Evolutionary conservation across 768 basidiomycete genomes (phyloP).

Genomic region (Phaeotremella fagi): DNA sequence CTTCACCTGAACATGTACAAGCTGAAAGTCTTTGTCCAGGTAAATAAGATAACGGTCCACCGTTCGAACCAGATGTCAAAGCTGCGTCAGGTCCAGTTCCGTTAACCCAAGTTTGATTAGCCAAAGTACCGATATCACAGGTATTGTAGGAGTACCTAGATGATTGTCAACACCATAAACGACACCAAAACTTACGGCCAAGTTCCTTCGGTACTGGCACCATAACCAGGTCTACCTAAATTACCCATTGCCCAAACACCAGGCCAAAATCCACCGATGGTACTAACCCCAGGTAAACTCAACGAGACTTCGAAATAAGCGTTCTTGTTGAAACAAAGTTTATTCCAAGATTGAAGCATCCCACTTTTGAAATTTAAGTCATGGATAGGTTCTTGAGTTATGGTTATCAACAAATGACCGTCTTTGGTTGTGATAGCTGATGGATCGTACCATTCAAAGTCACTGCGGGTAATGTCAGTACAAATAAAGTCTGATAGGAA

Average conservation of each 20-base stretch:
- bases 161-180: conserved; percentile 49
- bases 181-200: conserved; percentile 36
- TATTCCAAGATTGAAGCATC: conserved; percentile 58
- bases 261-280: conserved; percentile 51
- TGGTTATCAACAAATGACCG: conserved; percentile 71
- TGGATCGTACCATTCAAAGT: conserved; percentile 82
- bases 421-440: conserved; percentile 61
- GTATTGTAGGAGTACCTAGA: conserved; percentile 41
- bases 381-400: conserved; percentile 63
- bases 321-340: conserved; percentile 91
- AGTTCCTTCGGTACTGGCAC: conserved; percentile 78
- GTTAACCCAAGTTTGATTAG: conserved; percentile 42
- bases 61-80: conserved; percentile 40
- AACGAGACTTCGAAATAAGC: conserved; percentile 61
- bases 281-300: conserved; percentile 37
- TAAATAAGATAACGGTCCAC: conserved; percentile 43
- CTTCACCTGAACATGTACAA: conserved; percentile 78
- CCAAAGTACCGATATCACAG: conserved; percentile 43
- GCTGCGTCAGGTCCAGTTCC: conserved; percentile 37
- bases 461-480: conserved; percentile 14
- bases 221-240: conserved; percentile 82
- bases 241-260: conserved; percentile 65
- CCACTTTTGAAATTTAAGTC: conserved; percentile 59
- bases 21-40: conserved; percentile 54
- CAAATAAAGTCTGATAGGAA: not conserved